Percentiles rank a stretch among this genome's conserved stretches.
Conservation (phyloP, 2,329 filamentous ascomycete species). For the Aulographum hederae region DNA sequence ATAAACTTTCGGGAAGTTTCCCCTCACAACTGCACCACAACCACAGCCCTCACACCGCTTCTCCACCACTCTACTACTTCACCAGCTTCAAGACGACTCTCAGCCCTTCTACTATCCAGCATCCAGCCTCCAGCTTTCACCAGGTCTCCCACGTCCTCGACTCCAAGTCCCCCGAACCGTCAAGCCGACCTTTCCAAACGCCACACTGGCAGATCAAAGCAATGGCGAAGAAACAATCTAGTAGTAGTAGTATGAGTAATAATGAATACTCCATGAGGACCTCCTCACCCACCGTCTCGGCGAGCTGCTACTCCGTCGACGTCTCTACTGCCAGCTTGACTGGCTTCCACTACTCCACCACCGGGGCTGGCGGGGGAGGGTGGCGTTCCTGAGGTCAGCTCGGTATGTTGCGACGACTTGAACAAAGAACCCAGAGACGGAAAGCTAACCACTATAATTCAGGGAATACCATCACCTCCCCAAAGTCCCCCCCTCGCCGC, state of each 20-base stretch:
- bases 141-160: too few species aligned
- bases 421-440: too few species aligned
- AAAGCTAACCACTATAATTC: conserved; percentile 12
- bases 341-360: conserved; percentile 92
- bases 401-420: conserved; percentile 12
- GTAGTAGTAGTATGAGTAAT: conserved; percentile 53
- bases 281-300: conserved; percentile 45
- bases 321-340: conserved; percentile 47
- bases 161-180: too few species aligned
- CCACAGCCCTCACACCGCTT: too few species aligned
- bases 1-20: too few species aligned
- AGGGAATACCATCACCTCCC: conserved; percentile 69
- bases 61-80: too few species aligned
- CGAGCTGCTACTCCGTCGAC: conserved; percentile 80
- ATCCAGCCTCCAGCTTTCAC: too few species aligned
- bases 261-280: conserved; percentile 30
- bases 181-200: conserved; percentile 7
- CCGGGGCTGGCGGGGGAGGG: conserved; percentile 48
- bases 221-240: conserved; percentile 50
- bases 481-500: conserved; percentile 80
- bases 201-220: conserved; percentile 29
- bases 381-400: conserved; percentile 27
- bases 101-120: too few species aligned
- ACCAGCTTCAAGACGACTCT: too few species aligned
- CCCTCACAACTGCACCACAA: too few species aligned